A percentile compares a stretch with the other conserved stretches of the same genome.
phyloP scores from a whole-genome alignment of 139 green algal genomes.

The Tetradesmus lagerheimii region DNA sequence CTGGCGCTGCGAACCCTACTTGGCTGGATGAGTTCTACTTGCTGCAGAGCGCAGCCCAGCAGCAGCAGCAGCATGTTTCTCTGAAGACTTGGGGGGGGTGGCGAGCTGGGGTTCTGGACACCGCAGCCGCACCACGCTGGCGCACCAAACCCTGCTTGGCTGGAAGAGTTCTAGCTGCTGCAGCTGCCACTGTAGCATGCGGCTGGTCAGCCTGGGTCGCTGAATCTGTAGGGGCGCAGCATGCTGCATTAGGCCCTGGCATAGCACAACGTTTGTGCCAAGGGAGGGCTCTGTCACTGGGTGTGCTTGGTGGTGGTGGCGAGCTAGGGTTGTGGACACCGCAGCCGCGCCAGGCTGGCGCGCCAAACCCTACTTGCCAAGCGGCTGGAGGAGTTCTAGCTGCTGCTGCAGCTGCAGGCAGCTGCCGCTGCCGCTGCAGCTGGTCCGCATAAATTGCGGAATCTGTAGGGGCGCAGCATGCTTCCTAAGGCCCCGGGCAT shows the following conservation, averaged over 20 bases:
- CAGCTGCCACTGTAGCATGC: background rate
- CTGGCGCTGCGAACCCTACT: too few species aligned
- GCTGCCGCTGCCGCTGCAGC: background rate
- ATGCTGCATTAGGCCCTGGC: too few species aligned
- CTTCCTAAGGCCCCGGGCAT: too few species aligned
- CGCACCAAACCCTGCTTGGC: conserved; percentile 38
- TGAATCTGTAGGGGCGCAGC: background rate
- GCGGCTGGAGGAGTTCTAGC: conserved; percentile 50
- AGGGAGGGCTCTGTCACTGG: too few species aligned
- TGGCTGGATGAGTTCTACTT: too few species aligned
- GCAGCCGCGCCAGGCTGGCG: background rate
- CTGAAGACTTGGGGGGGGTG: too few species aligned
- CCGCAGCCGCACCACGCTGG: background rate
- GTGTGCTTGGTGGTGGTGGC: background rate
- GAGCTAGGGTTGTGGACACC: conserved; percentile 37
- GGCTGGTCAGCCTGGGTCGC: conserved; percentile 14
- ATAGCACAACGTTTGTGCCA: too few species aligned
- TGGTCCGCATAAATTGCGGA: background rate
- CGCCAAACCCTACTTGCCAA: conserved; percentile 29
- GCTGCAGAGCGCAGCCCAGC: too few species aligned
- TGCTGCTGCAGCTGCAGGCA: background rate
- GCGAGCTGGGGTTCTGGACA: conserved; percentile 39
- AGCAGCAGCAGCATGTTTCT: too few species aligned
- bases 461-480: background rate
- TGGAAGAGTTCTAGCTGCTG: conserved; percentile 47